These are phyloP conservation scores for Boletus reticuloceps DNA, from an alignment of 768 basidiomycete species.

Conservation along the genomic window DNA sequence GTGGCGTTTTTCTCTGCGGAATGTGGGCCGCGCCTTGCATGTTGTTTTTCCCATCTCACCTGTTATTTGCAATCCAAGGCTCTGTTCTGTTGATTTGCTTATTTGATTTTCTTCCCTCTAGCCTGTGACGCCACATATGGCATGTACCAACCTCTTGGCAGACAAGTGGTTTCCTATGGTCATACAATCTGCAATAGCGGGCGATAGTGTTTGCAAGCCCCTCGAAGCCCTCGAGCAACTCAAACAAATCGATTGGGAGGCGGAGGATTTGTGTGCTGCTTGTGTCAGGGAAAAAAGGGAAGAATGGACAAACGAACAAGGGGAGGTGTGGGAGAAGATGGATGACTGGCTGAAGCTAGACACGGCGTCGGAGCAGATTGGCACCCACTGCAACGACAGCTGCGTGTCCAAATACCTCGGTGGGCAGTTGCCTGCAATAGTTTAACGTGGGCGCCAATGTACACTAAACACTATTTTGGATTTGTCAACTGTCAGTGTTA, in stretches of 20 bases:
- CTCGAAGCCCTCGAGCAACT: conserved; percentile 67
- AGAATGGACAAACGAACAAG: conserved; percentile 67
- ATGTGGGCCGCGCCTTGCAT: neutral
- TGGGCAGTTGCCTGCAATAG: too few species aligned
- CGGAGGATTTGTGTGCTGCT: conserved; percentile 53
- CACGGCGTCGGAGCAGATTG: conserved; percentile 6
- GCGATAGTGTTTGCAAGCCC: conserved; percentile 65
- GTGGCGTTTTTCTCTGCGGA: neutral
- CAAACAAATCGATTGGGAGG: conserved; percentile 56
- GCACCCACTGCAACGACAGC: neutral
- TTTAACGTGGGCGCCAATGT: neutral
- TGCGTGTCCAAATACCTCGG: neutral
- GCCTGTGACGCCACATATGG: conserved; percentile 66
- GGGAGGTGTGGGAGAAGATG: conserved; percentile 56
- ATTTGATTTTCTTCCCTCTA: neutral
- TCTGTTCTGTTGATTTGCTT: neutral
- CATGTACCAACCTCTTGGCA: conserved; percentile 69
- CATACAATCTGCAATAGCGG: conserved; percentile 61
- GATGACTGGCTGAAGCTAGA: conserved; percentile 50
- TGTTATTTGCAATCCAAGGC: neutral
- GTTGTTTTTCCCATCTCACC: too few species aligned
- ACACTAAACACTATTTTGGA: neutral
- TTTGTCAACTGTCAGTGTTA: neutral
- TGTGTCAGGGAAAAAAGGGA: conserved; percentile 58
- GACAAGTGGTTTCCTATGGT: conserved; percentile 71